These are phyloP conservation scores for Sindora glabra DNA, from an alignment of 306 rosid genomes.

Conservation along the genomic window DNA sequence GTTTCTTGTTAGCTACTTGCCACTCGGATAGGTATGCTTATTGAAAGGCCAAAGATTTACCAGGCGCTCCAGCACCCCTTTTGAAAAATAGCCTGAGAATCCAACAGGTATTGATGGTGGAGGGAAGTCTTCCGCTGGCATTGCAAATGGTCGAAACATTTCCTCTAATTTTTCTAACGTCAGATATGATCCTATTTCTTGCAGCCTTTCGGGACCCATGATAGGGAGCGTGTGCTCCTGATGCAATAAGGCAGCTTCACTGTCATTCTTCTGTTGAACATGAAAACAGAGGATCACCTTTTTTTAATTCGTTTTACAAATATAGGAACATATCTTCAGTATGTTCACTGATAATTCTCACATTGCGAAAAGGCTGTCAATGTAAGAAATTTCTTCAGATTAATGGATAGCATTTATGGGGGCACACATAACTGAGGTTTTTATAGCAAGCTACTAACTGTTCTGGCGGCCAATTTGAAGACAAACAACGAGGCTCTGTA, in stretches of 20 bases:
- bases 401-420: not conserved
- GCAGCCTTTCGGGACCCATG: conserved; percentile 96
- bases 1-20: conserved; percentile 31
- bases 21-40: conserved; percentile 40
- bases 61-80: conserved; percentile 87
- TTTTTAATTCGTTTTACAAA: too few species aligned
- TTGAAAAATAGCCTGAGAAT: conserved; percentile 87
- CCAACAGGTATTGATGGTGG: conserved; percentile 78
- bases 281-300: not conserved
- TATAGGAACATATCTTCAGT: not conserved
- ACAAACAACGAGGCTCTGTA: not conserved
- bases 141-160: conserved; percentile 93
- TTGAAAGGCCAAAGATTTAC: conserved; percentile 96
- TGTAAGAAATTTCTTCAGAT: not conserved
- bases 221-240: conserved; percentile 93
- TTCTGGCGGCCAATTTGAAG: not conserved
- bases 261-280: conserved; percentile 56
- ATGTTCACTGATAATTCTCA: not conserved
- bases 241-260: conserved; percentile 61
- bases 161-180: conserved; percentile 82
- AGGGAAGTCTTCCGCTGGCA: conserved; percentile 99
- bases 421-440: not conserved
- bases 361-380: not conserved
- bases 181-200: conserved; percentile 72
- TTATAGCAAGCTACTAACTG: not conserved